Base-by-base conservation (phyloP, 2,329 filamentous ascomycete species). In the Proliferodiscus dingleyae region DNA sequence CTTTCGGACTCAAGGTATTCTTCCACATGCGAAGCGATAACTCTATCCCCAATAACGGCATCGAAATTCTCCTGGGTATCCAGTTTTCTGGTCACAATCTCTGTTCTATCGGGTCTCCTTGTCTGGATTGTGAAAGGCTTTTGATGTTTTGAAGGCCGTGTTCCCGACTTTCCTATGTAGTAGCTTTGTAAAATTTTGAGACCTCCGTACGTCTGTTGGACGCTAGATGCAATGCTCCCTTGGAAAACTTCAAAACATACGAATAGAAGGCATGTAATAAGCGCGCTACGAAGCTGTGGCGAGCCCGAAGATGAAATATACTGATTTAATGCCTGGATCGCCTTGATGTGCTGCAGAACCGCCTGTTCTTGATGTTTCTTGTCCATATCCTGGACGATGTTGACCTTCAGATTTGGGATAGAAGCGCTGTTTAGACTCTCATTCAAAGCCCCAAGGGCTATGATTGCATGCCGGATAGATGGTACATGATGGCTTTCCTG, bases 381-480 rank as follows among this genome's bases (percentile, higher is more conserved):
- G 2, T 74, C 68, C 41, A 69, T 67, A 23, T 71, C 66, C 33
- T 61, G 57, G n/a, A 61, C 55, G 24, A 69, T 61, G 11, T 61
- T 64, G 37, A 57, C 55, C 47, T 60, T 65, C 41, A 59, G 49
- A 45, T 43, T 39, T 9, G 55, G 45, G 1, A 58, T 54, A 8
- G 54, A 56, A 9, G 64, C 57, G 28, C 30, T 48, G 55, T 82
- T 78, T 3, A 83, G 60, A 2, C 79, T 81, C 61, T 82, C 82
- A 60, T 83, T 83, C 21, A 86, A 66, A 3, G 80, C 80, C 13
- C 80, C 81, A 4, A 86, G 68, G 4, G 82, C 81, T 23, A 85
- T 72, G n/a, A 84, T 78, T 10, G 81, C 78, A 59, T 85, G 78
- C 10, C 77, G 75, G 49, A 86, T 78, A 21, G 81, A 71, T 6